Evolutionary conservation across 2,329 filamentous ascomycete species (phyloP).

Genomic region (Aspergillus sp.): DNA sequence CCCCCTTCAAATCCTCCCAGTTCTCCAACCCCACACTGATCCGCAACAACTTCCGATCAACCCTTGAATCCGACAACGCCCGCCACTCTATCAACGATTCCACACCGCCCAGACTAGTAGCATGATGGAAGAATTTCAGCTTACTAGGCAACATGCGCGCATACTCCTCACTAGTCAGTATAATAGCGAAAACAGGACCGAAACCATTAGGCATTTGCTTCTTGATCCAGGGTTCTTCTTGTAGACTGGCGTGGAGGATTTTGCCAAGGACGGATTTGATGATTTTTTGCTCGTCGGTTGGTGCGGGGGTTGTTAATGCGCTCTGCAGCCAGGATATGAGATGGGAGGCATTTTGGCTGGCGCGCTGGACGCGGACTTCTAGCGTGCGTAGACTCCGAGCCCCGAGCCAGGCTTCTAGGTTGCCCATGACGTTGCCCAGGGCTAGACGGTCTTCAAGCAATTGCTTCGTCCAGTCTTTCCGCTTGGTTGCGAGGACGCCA

Average conservation of each 20-base stretch:
- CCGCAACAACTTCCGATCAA: conserved; percentile 66
- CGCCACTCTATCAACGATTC: conserved; percentile 97
- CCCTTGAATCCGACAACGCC: conserved; percentile 68
- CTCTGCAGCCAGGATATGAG: conserved; percentile 65
- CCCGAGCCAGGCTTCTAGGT: conserved; percentile 83
- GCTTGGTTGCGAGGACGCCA: conserved; percentile 64
- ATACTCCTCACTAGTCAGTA: conserved; percentile 51
- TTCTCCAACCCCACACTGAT: conserved; percentile 81
- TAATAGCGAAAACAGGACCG: conserved; percentile 77
- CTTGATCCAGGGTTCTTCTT: conserved; percentile 66
- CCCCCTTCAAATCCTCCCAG: conserved; percentile 72
- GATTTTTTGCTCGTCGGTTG: conserved; percentile 33
- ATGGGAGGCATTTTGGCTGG: conserved; percentile 60
- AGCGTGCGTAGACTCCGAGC: conserved; percentile 76
- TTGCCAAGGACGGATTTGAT: conserved; percentile 52
- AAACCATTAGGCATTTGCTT: conserved; percentile 88
- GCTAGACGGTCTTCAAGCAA: conserved; percentile 64
- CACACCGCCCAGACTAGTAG: conserved; percentile 86
- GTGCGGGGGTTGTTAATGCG: conserved; percentile 34
- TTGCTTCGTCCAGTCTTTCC: conserved; percentile 49
- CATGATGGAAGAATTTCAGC: conserved; percentile 80
- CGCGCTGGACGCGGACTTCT: conserved; percentile 68
- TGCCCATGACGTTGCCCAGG: conserved; percentile 77
- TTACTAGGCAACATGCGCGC: conserved; percentile 69
- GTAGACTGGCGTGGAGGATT: conserved; percentile 73